phyloP scores from a whole-genome alignment of 768 basidiomycete species.

The Mycena leptocephala region DNA sequence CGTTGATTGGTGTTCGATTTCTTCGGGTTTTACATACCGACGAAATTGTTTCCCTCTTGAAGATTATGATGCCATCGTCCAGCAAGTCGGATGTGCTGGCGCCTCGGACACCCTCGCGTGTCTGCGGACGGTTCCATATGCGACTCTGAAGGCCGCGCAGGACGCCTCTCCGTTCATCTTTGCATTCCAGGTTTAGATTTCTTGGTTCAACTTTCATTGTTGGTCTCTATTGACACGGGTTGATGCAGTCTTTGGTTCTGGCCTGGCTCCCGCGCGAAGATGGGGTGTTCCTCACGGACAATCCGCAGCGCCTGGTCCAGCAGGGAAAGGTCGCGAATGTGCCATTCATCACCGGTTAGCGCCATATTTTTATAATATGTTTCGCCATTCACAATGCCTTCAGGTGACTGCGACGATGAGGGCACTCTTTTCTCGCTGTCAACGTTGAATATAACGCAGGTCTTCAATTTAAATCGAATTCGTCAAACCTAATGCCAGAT shows the following conservation, averaged over 20 bases:
- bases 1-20: slow-evolving; percentile 29
- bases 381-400: neutral
- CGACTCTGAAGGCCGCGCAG: slow-evolving; percentile 58
- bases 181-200: slow-evolving; percentile 60
- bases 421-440: slow-evolving; percentile 68
- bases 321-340: slow-evolving; percentile 63
- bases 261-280: slow-evolving; percentile 69
- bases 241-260: slow-evolving; percentile 56
- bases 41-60: neutral
- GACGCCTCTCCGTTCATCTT: slow-evolving; percentile 60
- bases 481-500: neutral
- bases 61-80: slow-evolving; percentile 62
- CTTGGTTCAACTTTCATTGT: too few relatives aligned
- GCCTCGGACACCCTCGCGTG: slow-evolving; percentile 62
- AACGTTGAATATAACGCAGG: slow-evolving; percentile 66
- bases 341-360: slow-evolving; percentile 63
- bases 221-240: neutral
- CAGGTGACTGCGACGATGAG: slow-evolving; percentile 73
- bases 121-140: slow-evolving; percentile 57
- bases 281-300: slow-evolving; percentile 63
- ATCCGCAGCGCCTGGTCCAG: slow-evolving; percentile 59
- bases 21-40: neutral
- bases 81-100: slow-evolving; percentile 58
- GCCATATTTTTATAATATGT: neutral
- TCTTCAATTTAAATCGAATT: neutral